Conservation (phyloP, 345 rosid species). For the Ricinus communis region DNA sequence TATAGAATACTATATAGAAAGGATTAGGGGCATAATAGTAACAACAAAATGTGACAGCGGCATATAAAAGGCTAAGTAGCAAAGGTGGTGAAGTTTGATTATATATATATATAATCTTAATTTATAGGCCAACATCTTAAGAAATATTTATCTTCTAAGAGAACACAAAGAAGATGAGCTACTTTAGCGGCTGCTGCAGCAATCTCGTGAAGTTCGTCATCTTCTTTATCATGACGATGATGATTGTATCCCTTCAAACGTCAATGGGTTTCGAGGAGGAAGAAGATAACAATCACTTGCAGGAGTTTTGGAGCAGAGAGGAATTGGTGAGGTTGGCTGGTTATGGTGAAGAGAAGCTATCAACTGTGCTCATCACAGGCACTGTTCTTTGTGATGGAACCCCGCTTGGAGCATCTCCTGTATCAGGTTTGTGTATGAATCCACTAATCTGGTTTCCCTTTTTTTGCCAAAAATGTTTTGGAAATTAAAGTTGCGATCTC, state of each 20-base stretch:
- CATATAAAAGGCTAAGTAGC: neutral
- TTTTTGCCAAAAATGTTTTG: too few relatives aligned
- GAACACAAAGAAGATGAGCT: conserved; percentile 49
- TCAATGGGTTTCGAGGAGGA: conserved; percentile 14
- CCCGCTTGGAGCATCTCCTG: conserved; percentile 41
- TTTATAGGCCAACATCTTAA: neutral
- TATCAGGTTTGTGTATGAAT: conserved; percentile 38
- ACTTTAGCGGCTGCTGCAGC: conserved; percentile 29
- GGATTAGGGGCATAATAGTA: neutral
- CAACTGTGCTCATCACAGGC: conserved; percentile 57
- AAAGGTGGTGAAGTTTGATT: neutral
- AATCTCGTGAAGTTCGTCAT: conserved; percentile 6
- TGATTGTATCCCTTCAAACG: neutral
- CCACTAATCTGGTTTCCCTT: too few relatives aligned
- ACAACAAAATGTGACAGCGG: neutral
- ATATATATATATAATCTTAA: neutral
- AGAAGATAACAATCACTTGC: conserved; percentile 2
- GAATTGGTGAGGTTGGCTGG: conserved; percentile 65
- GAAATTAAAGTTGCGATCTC: too few relatives aligned
- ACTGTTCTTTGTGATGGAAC: conserved; percentile 36
- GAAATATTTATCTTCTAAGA: neutral
- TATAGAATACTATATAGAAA: too few relatives aligned
- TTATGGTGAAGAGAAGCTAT: conserved; percentile 66
- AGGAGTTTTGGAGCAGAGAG: conserved; percentile 38
- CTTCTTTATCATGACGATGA: neutral